Conservation (phyloP, 2,329 filamentous ascomycete species). For the Penicillium sp. region DNA sequence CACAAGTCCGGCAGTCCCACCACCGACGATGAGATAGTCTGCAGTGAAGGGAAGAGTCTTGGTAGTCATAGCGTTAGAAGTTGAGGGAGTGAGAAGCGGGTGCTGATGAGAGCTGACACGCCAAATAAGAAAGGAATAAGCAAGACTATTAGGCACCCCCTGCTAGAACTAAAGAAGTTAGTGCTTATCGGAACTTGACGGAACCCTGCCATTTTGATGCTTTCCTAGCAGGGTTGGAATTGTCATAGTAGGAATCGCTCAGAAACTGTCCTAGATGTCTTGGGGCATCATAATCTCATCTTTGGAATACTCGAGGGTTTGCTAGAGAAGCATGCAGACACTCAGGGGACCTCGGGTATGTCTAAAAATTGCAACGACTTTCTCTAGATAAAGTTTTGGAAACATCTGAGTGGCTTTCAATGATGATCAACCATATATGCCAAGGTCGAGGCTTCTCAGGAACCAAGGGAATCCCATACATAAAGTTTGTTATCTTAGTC, state of each 20-base stretch:
- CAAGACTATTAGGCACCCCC: not conserved
- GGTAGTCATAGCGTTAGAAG: not conserved
- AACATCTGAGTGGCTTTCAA: too few relatives aligned
- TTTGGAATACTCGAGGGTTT: too few relatives aligned
- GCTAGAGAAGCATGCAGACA: too few relatives aligned
- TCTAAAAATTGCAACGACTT: too few relatives aligned
- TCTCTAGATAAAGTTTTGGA: too few relatives aligned
- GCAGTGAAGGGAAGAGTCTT: not conserved
- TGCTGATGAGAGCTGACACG: not conserved
- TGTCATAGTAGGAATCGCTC: not conserved
- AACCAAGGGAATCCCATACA: not conserved
- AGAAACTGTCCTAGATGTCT: not conserved
- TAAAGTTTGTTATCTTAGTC: too few relatives aligned
- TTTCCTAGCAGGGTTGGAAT: not conserved
- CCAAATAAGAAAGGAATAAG: not conserved
- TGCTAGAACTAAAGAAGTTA: not conserved
- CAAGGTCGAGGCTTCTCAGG: not conserved
- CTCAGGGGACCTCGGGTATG: too few relatives aligned
- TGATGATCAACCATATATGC: too few relatives aligned
- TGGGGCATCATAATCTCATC: too few relatives aligned
- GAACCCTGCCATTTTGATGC: too few relatives aligned
- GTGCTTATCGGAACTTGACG: not conserved
- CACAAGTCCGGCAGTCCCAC: slow-evolving; percentile 17
- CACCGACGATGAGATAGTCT: slow-evolving; percentile 17
- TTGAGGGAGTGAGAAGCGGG: not conserved